Conservation (phyloP, 176 grass and related monocot genomes). For the Rhynchospora breviuscula region DNA sequence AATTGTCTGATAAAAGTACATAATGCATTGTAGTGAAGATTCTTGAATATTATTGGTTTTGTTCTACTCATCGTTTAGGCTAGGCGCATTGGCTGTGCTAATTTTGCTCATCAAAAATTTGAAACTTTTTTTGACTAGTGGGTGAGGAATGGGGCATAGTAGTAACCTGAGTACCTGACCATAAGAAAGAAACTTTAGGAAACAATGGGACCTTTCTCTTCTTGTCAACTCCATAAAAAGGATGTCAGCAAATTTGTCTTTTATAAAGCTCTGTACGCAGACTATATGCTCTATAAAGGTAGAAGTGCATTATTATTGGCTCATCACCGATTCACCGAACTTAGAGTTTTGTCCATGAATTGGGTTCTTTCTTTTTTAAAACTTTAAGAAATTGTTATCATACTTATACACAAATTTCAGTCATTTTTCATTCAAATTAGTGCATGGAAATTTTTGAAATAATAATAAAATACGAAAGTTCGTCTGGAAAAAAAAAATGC, state of each 20-base stretch:
- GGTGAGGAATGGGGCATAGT: not conserved
- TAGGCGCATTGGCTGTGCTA: not conserved
- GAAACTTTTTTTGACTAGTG: not conserved
- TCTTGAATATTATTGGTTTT: not conserved
- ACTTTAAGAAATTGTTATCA: not conserved
- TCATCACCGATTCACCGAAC: no score
- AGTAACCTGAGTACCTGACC: not conserved
- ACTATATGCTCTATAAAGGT: not conserved
- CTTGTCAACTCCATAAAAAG: not conserved
- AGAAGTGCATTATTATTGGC: not conserved
- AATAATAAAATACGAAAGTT: not conserved
- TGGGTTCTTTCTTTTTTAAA: not conserved
- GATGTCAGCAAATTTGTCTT: not conserved
- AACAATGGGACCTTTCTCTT: not conserved
- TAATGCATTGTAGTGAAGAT: not conserved
- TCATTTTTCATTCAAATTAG: not conserved
- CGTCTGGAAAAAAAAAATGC: not conserved
- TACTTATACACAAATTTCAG: not conserved
- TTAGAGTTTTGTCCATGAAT: not conserved
- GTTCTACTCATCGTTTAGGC: not conserved
- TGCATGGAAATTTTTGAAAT: not conserved
- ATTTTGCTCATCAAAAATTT: not conserved
- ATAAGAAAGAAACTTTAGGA: not conserved
- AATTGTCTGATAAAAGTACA: not conserved
- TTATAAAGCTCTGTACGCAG: not conserved